Evolutionary conservation across 345 rosid species (phyloP).

Genomic region (sweet orange (Citrus sinensis)): DVS_A1.0 CM039164.1:3303001-3303500

Average conservation of each 20-base stretch:
- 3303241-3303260: constrained; percentile 29
- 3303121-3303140: constrained; percentile 16
- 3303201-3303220: constrained; percentile 25
- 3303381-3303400: constrained; percentile 14
- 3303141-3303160: constrained; percentile 17
- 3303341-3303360: neutral
- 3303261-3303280: constrained; percentile 25
- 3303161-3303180: constrained; percentile 14
- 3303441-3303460: neutral
- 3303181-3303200: constrained; percentile 37
- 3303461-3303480: neutral
- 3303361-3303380: constrained; percentile 15
- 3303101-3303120: constrained; percentile 17
- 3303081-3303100: constrained; percentile 23
- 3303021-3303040: constrained; percentile 24
- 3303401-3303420: constrained; percentile 2
- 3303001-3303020: constrained; percentile 4
- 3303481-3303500: neutral
- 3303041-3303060: constrained; percentile 28
- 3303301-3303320: neutral
- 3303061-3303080: constrained; percentile 31
- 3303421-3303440: neutral
- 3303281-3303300: constrained; percentile 23
- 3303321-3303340: constrained; percentile 5
- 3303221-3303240: constrained; percentile 33